Evolutionary conservation across 139 green algal species (phyloP).

Genomic region (Coelastrella sp.): DNA sequence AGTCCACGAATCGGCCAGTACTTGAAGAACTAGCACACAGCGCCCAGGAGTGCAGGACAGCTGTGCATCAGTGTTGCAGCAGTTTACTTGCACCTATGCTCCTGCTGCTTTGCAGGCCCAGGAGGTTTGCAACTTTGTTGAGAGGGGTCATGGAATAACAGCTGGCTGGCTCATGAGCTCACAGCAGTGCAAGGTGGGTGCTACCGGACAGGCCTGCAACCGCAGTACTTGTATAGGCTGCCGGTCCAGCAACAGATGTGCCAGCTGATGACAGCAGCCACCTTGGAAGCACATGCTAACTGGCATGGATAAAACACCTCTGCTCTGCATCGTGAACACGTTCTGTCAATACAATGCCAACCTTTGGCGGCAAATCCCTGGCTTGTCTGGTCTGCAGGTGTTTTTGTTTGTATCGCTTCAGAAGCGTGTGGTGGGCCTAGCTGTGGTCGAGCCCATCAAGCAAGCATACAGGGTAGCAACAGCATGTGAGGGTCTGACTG

Average conservation of each 20-base stretch:
- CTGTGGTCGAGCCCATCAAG: slow-evolving; percentile 43
- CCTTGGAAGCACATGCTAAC: too few relatives aligned
- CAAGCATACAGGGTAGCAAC: slow-evolving; percentile 35
- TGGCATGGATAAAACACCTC: too few relatives aligned
- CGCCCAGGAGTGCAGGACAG: too few relatives aligned
- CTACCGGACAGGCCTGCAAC: not conserved
- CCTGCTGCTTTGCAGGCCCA: slow-evolving; percentile 28
- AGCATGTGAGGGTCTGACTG: not conserved
- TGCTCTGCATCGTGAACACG: too few relatives aligned
- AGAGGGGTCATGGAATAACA: slow-evolving; percentile 22
- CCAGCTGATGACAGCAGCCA: too few relatives aligned
- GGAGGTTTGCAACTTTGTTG: slow-evolving; percentile 40
- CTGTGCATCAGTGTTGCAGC: too few relatives aligned
- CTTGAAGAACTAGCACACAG: too few relatives aligned
- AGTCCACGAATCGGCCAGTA: too few relatives aligned
- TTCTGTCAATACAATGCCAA: too few relatives aligned
- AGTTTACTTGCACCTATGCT: not conserved
- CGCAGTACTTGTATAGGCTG: not conserved
- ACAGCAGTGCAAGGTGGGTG: not conserved
- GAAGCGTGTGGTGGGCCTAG: slow-evolving; percentile 15
- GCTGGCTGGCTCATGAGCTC: slow-evolving; percentile 25
- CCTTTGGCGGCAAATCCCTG: too few relatives aligned
- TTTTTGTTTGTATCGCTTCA: slow-evolving; percentile 40
- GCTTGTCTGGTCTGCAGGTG: too few relatives aligned
- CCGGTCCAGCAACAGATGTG: too few relatives aligned